These are phyloP conservation scores for Scedosporium minutisporum DNA, from an alignment of 2,329 filamentous ascomycete genomes.

Conservation along the genomic window DNA sequence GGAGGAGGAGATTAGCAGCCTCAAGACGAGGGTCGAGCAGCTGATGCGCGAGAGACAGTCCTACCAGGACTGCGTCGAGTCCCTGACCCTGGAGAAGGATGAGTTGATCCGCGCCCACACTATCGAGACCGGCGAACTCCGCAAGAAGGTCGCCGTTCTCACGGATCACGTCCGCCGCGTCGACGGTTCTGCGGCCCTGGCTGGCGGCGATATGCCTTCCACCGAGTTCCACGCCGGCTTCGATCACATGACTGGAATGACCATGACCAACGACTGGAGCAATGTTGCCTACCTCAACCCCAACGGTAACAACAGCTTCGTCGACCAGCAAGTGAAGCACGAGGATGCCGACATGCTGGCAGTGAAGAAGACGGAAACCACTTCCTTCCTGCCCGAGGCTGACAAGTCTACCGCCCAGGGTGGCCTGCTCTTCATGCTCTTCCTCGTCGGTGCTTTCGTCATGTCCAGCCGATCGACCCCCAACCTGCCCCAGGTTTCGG, in stretches of 20 bases:
- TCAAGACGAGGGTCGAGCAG: conserved; percentile 61
- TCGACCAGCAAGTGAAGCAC: conserved; percentile 52
- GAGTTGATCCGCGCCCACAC: conserved; percentile 84
- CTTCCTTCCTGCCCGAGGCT: conserved; percentile 27
- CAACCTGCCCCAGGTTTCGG: conserved; percentile 66
- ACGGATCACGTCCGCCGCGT: conserved; percentile 62
- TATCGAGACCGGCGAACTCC: conserved; percentile 79
- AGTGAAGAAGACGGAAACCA: conserved; percentile 37
- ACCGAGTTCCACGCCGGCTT: conserved; percentile 51
- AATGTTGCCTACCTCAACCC: conserved; percentile 59
- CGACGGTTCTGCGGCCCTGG: conserved; percentile 48
- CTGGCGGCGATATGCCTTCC: conserved; percentile 13
- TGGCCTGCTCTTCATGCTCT: conserved; percentile 83
- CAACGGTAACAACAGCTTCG: conserved; percentile 49
- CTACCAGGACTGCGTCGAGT: conserved; percentile 65
- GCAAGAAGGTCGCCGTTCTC: conserved; percentile 83
- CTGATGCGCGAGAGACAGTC: conserved; percentile 65
- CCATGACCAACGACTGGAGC: conserved; percentile 76
- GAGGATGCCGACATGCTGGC: conserved; percentile 38
- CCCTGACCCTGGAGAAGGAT: conserved; percentile 76
- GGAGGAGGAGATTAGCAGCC: conserved; percentile 64
- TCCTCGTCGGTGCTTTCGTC: conserved; percentile 92
- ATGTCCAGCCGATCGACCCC: conserved; percentile 71
- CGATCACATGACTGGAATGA: conserved; percentile 72
- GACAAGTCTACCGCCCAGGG: conserved; percentile 67